Percentiles rank a stretch among this genome's conserved stretches.
Evolutionary conservation across 2,329 filamentous ascomycete species (phyloP).

Genomic region (Fusarium foetens): DNA sequence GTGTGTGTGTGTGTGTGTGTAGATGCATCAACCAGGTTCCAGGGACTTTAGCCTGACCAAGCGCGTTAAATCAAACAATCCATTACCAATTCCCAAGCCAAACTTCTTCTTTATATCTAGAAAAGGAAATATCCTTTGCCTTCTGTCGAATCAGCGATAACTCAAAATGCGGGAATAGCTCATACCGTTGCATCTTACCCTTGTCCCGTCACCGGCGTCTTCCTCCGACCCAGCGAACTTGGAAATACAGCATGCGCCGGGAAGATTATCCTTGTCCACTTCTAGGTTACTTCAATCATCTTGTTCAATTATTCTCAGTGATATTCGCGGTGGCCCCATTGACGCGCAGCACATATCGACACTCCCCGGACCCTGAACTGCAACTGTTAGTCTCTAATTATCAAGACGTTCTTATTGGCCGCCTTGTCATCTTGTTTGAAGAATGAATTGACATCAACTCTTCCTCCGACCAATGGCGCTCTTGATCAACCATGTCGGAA

Average conservation of each 20-base stretch:
- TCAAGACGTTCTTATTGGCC: conserved; percentile 41
- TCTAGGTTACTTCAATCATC: background rate
- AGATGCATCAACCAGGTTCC: conserved; percentile 4
- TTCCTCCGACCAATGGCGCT: conserved; percentile 32
- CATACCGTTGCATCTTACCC: conserved; percentile 31
- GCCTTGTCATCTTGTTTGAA: conserved; percentile 45
- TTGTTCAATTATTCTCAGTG: background rate
- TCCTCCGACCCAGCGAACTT: conserved; percentile 27
- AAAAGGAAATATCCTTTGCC: conserved; percentile 24
- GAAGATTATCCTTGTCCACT: conserved; percentile 7
- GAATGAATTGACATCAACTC: conserved; percentile 46
- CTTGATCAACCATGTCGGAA: conserved; percentile 22
- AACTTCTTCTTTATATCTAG: conserved; percentile 19
- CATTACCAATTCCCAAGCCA: conserved; percentile 38
- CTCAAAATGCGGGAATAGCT: conserved; percentile 31
- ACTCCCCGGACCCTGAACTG: conserved; percentile 34
- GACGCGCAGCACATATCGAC: conserved; percentile 29
- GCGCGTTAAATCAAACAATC: conserved; percentile 29
- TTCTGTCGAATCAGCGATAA: conserved; percentile 36
- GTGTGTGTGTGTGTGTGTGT: background rate
- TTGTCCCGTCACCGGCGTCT: conserved; percentile 20
- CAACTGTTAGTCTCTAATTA: conserved; percentile 28
- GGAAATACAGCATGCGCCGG: conserved; percentile 3
- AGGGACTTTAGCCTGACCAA: conserved; percentile 22
- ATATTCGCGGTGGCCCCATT: conserved; percentile 26